Evolutionary conservation across 768 basidiomycete species (phyloP), one percentile per base, ranked within the genome.

Genomic region (Rhodosporidiobolus sp.): DNA sequence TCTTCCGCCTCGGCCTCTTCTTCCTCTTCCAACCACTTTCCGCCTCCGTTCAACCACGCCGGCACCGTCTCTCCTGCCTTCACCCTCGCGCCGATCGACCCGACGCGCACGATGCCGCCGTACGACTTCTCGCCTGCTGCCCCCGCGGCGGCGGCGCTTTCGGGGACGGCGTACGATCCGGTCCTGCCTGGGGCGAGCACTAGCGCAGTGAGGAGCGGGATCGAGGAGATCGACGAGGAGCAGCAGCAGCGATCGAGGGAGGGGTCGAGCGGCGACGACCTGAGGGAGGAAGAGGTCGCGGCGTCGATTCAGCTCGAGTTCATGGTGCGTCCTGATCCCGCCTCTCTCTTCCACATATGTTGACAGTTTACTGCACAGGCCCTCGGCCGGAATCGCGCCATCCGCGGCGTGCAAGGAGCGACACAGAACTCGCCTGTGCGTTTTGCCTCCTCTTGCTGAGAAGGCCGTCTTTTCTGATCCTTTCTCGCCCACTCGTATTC

Each of bases 211-310:
- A 43, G 38, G 38, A 43, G 38, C 14, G 38, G 38, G 38, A 43
- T 43, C 8, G 38, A 43, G 32, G n/a, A 16, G 32, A 3, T 4
- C 19, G 22, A 35, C 7, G 12, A 34, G 26, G n/a, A 22, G 57
- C 1, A 28, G 35, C 12, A 38, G 26, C 35, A 28, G 35, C n/a
- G n/a, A n/a, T n/a, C n/a, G n/a, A 38, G 49, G 57, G 57, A 63
- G 34, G 6, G 49, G 38, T 43, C 38, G 38, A 43, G 50, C 16
- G 35, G 34, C 17, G 62, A 63, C 24, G 46, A 50, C 26, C 45
- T 68, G 59, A 30, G 67, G 34, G 67, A 68, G 32, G 60, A 61
- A 19, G 67, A 68, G 19, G 59, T 68, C 4, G 67, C 59, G 17
- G 67, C 67, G 53, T 46, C 43, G 9, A 26, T 62, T 30, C 24